phyloP scores from a whole-genome alignment of 106 monocot species.

The Agapanthus africanus region DNA sequence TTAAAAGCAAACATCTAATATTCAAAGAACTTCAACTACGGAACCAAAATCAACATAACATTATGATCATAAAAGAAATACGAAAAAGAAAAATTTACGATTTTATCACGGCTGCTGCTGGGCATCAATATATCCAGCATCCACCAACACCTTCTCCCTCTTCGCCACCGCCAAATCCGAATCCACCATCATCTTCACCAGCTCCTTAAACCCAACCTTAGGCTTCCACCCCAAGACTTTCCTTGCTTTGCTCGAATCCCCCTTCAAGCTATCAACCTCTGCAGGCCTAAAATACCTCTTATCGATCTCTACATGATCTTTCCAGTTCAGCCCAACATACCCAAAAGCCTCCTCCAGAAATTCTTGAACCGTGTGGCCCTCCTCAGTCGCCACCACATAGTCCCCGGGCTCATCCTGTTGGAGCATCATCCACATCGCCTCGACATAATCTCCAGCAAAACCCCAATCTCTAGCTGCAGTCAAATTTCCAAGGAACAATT shows the following conservation, averaged over 20 bases:
- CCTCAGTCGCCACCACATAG: constrained; percentile 93
- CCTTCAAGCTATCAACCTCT: constrained; percentile 89
- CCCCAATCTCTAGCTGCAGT: constrained; percentile 91
- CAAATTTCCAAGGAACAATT: constrained; percentile 86
- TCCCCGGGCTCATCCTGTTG: constrained; percentile 88
- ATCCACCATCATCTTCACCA: constrained; percentile 98
- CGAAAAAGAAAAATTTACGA: no score
- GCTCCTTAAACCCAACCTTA: constrained; percentile 71
- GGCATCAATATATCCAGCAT: constrained; percentile 72
- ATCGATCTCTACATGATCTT: constrained; percentile 91
- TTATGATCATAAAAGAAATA: no score
- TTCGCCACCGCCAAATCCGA: constrained; percentile 61
- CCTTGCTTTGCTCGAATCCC: constrained; percentile 81
- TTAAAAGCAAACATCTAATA: no score
- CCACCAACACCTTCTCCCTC: constrained; percentile 88
- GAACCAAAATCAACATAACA: no score
- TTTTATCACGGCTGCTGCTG: constrained; percentile 76
- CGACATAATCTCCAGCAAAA: constrained; percentile 92
- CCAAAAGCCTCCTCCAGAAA: constrained; percentile 77
- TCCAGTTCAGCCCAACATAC: constrained; percentile 70
- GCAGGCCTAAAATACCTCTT: constrained; percentile 84
- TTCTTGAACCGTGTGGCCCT: constrained; percentile 92
- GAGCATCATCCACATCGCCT: constrained; percentile 99
- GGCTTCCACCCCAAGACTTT: constrained; percentile 77
- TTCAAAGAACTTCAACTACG: no score